phyloP scores from a whole-genome alignment of 768 basidiomycete genomes.

The Hypsizygus marmoreus region DNA sequence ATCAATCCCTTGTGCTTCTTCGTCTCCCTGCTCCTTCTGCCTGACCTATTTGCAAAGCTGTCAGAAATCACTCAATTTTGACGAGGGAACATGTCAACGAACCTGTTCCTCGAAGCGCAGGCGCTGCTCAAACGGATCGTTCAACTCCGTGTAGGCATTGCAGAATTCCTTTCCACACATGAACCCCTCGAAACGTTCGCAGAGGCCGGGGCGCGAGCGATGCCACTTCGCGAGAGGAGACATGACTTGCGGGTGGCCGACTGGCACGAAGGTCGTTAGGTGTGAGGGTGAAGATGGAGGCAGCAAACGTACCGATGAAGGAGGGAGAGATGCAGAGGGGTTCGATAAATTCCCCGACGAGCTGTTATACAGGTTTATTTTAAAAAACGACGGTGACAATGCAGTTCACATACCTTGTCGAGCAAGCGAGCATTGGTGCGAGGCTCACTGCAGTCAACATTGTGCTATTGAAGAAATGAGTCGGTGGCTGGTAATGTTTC shows the following conservation, averaged over 20 bases:
- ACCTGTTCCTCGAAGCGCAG: slow-evolving; percentile 95
- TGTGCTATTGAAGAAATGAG: slow-evolving; percentile 78
- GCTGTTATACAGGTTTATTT: slow-evolving; percentile 42
- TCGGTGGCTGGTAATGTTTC: background rate
- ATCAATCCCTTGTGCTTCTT: slow-evolving; percentile 96
- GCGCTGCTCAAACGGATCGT: slow-evolving; percentile 97
- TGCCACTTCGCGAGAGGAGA: slow-evolving; percentile 99
- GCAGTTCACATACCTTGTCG: slow-evolving; percentile 68
- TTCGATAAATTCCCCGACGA: slow-evolving; percentile 98
- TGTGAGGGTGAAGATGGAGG: background rate
- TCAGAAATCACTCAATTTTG: background rate
- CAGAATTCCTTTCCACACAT: slow-evolving; percentile 98
- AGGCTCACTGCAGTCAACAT: slow-evolving; percentile 95
- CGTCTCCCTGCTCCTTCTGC: slow-evolving; percentile 97
- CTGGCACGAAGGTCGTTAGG: slow-evolving; percentile 36
- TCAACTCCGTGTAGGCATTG: slow-evolving; percentile 99
- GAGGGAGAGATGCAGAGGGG: slow-evolving; percentile 94
- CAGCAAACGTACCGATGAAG: slow-evolving; percentile 73
- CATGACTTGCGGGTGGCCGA: slow-evolving; percentile 99
- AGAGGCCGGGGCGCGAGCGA: slow-evolving; percentile 93
- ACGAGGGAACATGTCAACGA: slow-evolving; percentile 7
- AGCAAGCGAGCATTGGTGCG: slow-evolving; percentile 92
- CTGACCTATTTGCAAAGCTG: slow-evolving; percentile 47
- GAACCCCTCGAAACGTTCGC: slow-evolving; percentile 99
- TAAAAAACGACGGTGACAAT: background rate